These are phyloP conservation scores for Amanita polypyramis DNA, from an alignment of 768 basidiomycete species.

Conservation along the genomic window DNA sequence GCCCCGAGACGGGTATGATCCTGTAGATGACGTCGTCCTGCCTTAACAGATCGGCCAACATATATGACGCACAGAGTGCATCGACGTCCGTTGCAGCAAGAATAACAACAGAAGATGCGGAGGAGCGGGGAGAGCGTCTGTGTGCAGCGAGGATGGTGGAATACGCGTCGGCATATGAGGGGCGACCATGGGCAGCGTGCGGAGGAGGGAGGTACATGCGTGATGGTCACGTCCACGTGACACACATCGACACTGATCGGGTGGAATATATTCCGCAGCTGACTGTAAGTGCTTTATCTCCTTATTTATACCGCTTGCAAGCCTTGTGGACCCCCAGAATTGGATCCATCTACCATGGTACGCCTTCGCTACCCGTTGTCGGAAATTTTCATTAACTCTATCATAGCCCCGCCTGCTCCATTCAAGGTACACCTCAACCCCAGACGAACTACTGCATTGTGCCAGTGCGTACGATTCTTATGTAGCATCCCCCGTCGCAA, in stretches of 20 bases:
- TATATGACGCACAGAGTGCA: conserved; percentile 81
- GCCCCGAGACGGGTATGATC: conserved; percentile 82
- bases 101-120: conserved; percentile 76
- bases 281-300: neutral
- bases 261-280: neutral
- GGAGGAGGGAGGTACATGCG: conserved; percentile 61
- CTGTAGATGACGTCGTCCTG: conserved; percentile 92
- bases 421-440: neutral
- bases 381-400: neutral
- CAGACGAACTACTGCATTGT: no score
- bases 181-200: conserved; percentile 46
- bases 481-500: no score
- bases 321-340: neutral
- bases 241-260: conserved; percentile 1
- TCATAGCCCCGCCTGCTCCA: neutral
- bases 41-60: conserved; percentile 81
- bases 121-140: conserved; percentile 61
- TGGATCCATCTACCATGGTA: neutral
- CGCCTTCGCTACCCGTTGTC: neutral
- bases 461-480: no score
- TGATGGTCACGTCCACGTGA: conserved; percentile 3
- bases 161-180: conserved; percentile 70
- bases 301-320: neutral
- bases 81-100: conserved; percentile 89
- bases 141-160: conserved; percentile 59